Conservation (phyloP, 2,329 filamentous ascomycete genomes). For the Cadophora sp. region DNA sequence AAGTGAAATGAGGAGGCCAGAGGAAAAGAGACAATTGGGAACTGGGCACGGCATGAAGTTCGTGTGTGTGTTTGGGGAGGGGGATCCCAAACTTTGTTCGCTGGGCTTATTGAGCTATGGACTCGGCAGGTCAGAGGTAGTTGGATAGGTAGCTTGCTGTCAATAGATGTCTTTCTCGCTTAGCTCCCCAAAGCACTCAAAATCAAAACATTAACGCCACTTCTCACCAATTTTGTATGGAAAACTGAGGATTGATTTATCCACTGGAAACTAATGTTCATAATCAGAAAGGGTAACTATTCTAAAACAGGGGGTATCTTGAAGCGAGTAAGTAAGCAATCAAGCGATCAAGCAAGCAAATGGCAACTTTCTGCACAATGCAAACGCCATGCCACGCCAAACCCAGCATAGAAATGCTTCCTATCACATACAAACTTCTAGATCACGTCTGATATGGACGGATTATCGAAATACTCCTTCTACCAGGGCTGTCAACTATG, state of each 20-base stretch:
- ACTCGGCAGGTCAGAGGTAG: too few species aligned
- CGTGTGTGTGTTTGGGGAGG: too few species aligned
- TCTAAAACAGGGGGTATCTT: conserved; percentile 28
- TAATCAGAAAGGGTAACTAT: conserved; percentile 8
- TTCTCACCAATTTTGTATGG: too few species aligned
- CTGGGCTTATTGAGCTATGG: too few species aligned
- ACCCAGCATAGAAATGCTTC: not conserved
- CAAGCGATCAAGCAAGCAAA: not conserved
- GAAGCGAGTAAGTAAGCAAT: conserved; percentile 11
- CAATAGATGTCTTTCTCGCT: too few species aligned
- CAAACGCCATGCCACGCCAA: not conserved
- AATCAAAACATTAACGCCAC: too few species aligned
- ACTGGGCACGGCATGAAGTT: too few species aligned
- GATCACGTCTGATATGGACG: not conserved
- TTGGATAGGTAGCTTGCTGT: too few species aligned
- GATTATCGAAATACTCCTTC: not conserved
- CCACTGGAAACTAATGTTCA: not conserved
- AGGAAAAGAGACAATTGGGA: too few species aligned
- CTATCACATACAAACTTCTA: not conserved
- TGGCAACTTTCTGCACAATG: not conserved
- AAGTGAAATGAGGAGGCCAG: too few species aligned
- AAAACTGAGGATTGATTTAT: not conserved
- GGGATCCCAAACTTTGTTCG: too few species aligned
- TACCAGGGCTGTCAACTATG: not conserved
- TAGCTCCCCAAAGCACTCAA: too few species aligned